Percentiles rank a stretch among this genome's conserved stretches.
phyloP scores from a whole-genome alignment of 441 rosid genomes.

The Syzygium syzygioides region DNA sequence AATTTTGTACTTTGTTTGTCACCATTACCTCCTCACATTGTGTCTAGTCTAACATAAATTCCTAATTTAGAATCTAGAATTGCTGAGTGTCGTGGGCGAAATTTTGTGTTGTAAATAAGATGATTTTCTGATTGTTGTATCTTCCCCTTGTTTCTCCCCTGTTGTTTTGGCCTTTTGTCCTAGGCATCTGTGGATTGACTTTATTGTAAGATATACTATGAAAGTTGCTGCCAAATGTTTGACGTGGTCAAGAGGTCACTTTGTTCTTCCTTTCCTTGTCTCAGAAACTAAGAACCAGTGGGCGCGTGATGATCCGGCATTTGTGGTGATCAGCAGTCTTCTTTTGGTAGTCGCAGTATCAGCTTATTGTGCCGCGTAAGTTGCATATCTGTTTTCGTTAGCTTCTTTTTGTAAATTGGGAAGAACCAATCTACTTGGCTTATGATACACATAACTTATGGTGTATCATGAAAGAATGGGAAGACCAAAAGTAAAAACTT shows the following conservation, averaged over 20 bases:
- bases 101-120: not conserved
- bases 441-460: not conserved
- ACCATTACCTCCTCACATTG: not conserved
- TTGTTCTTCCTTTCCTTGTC: slow-evolving; percentile 8
- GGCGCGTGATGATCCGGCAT: slow-evolving; percentile 99
- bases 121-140: not conserved
- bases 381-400: slow-evolving; percentile 2
- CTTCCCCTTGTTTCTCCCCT: not conserved
- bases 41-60: not conserved
- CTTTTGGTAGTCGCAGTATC: slow-evolving; percentile 74
- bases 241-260: not conserved
- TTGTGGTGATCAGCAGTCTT: slow-evolving; percentile 89
- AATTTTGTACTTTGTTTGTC: not conserved
- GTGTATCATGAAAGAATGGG: not conserved
- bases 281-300: slow-evolving; percentile 99
- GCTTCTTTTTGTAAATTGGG: not conserved
- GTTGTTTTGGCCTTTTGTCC: not conserved
- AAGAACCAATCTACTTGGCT: not conserved
- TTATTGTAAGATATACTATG: not conserved
- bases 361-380: slow-evolving; percentile 98
- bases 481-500: not conserved
- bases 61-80: not conserved
- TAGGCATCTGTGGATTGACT: not conserved
- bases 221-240: too few species aligned
- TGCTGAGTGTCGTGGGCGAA: not conserved